Evolutionary conservation across 345 rosid species (phyloP), one percentile per base, ranked within the genome.

Genomic region (Salix caprea): DNA sequence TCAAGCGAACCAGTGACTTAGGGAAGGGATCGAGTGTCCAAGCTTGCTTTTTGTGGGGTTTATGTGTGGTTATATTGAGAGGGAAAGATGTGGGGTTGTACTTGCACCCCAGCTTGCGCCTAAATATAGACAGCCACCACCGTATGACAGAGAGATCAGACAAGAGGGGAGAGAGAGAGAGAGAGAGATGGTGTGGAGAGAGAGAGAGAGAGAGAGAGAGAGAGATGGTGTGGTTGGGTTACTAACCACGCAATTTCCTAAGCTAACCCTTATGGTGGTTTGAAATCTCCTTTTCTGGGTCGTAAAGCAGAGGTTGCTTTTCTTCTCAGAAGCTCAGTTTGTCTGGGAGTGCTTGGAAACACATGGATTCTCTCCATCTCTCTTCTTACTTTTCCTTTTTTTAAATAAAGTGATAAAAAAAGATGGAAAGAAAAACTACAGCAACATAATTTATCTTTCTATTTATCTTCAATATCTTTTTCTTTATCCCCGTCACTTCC

Each of bases 201-300:
- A 52, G 68, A 78, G 56, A 48, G 74, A 74, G 44, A 81, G 77
- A 72, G 44, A 79, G 69, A 78, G 58, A 48, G 82, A 74, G 73
- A 73, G 80, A 68, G 68, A 66, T 37, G 83, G 68, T 26, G n/a
- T 81, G 79, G 85, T 72, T 77, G 81, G 81, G 77, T 70, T 81
- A 76, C 32, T 56, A 75, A 76, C 88, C 86, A 82, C 82, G 84
- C 83, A 82, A 82, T 86, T 87, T 85, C 89, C 88, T 81, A 87
- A 76, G 88, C 85, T 72, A 87, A 80, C 81, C 88, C 83, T 85
- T 65, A 74, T 71, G 78, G 86, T 79, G 80, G 75, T 86, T 86
- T 88, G 90, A 87, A 86, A 85, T 82, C 84, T 87, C 90, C 86
- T 89, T 91, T 89, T 69, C 90, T 87, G 86, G 86, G 92, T 88